Evolutionary conservation across 2,329 filamentous ascomycete genomes (phyloP), one percentile per base, ranked within the genome.

Genomic region (Pseudocercospora cruenta): DNA sequence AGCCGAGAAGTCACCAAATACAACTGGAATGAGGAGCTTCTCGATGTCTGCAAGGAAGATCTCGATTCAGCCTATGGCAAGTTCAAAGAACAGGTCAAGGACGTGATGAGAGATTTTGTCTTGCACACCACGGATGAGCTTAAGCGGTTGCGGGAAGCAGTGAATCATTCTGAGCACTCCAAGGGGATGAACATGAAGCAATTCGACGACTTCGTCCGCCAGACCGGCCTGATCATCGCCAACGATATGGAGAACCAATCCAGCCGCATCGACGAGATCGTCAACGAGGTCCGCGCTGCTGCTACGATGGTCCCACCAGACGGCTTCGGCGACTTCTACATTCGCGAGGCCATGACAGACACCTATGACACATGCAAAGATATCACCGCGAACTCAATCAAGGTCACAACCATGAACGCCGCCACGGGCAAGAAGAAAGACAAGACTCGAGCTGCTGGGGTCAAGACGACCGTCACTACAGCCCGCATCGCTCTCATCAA

Each of bases 11-110:
- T 49, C n/a, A 49, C n/a, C 8, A 36, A 14, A 24, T 58, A 55
- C 49, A 33, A 57, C 2, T 63, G 61, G 61, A 63, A 63, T 36
- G 21, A 10, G 8, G 61, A 57, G 7, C 53, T 63, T 10, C 28
- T 63, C 0, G 54, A 58, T 0, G n/a, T 58, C 1, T 58, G 8
- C 19, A 10, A 24, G 10, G 7, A 58, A 8, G 22, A 63, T 16
- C 53, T 62, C 1, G 3, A 4, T 2, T 14, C n/a, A 12, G 61
- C 51, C 33, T 63, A 33, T 26, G 22, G 19, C 3, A 49, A 33
- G 24, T 43, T 58, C 54, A 57, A 16, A 36, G 26, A 47, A 1
- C 49, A 63, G 1, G 5, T 21, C 1, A 39, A 63, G 24, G 51
- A 16, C 2, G 39, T 63, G 19, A 14, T 45, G 36, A 57, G 26